Base-by-base conservation (phyloP, 2,329 filamentous ascomycete genomes). In the Nannizziopsis barbatae region DNA sequence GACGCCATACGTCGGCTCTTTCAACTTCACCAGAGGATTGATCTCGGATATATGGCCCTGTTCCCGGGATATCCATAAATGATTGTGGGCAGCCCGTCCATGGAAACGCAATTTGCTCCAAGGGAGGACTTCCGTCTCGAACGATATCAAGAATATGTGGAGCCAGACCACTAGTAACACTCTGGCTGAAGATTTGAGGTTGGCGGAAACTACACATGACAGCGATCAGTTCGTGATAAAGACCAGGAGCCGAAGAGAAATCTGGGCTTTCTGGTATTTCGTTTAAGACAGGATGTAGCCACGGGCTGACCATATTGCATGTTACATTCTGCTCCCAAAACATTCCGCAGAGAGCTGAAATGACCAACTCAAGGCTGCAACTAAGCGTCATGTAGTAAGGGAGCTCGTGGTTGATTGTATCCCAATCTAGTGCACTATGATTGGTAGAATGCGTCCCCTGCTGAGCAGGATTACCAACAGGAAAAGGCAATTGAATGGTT, bases 371-470 rank as follows among this genome's bases (percentile, higher is more conserved):
- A 11, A 15, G 20, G 41, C 15, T 37, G 36, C 47, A 49, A 12
- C 41, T 49, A 20, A 49, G 22, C n/a, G 47, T 45, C 32, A 44
- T 49, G 27, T 44, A 49, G 41, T 44, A 49, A 35, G 41, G 41
- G 18, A 49, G 20, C 32, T 44, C 32, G 7, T 22, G 30, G 32
- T 38, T 18, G n/a, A 42, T n/a, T 20, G 15, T 42, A 20, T 15
- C 20, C 20, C 39, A 42, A 27, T 12, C 11, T 27, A 42, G 39
- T 31, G 39, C 39, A 42, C 20, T 31, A 8, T 20, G 32, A 42
- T 42, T 42, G 20, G n/a, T 18, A 27, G 20, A 42, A 31, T 42
- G 20, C 7, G 32, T 18, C 22, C 18, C 20, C 20, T 42, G 22
- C 32, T 42, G 39, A 18, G 39, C 22, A 42, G 30, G 39, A 42